Conservation (phyloP, 1,284 basidiomycete species). For the Pholiota adiposa region DNA sequence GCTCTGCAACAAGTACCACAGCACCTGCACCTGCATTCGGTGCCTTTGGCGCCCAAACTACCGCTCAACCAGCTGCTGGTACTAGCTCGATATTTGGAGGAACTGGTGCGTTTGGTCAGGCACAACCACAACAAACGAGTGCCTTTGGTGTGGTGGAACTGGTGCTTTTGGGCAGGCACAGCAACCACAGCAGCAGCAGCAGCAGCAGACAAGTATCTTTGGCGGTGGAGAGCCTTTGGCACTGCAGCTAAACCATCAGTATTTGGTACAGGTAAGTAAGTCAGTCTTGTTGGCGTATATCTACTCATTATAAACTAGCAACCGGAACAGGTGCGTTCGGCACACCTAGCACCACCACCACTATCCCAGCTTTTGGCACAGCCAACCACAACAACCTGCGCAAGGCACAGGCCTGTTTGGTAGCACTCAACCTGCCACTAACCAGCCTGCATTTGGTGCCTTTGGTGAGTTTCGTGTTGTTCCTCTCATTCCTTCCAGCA, state of each 20-base stretch:
- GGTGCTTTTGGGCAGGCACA: conserved; percentile 45
- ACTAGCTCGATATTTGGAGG: conserved; percentile 43
- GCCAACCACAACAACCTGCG: conserved; percentile 17
- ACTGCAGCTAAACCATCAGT: conserved; percentile 40
- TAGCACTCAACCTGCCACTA: conserved; percentile 3
- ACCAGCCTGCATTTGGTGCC: not conserved
- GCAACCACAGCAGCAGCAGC: conserved; percentile 18
- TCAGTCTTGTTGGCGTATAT: conserved; percentile 1
- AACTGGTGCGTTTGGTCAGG: conserved; percentile 34
- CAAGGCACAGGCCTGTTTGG: conserved; percentile 20
- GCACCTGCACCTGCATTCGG: conserved; percentile 39
- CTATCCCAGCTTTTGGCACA: conserved; percentile 25
- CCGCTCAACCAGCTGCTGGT: conserved; percentile 21
- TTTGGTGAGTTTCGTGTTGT: conserved; percentile 4
- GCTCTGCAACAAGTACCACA: conserved; percentile 30
- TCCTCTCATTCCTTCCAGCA: not conserved
- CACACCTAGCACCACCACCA: conserved; percentile 21
- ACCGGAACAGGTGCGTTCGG: conserved; percentile 34
- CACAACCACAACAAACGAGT: conserved; percentile 38
- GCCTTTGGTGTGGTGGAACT: conserved; percentile 33
- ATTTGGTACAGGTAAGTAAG: conserved; percentile 46
- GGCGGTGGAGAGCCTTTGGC: conserved; percentile 44
- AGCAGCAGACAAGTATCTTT: conserved; percentile 32
- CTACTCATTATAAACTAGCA: conserved; percentile 23
- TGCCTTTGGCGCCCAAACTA: conserved; percentile 28